Base-by-base conservation (phyloP, 305 asterid genomes). In the Rubia balearica region DNA sequence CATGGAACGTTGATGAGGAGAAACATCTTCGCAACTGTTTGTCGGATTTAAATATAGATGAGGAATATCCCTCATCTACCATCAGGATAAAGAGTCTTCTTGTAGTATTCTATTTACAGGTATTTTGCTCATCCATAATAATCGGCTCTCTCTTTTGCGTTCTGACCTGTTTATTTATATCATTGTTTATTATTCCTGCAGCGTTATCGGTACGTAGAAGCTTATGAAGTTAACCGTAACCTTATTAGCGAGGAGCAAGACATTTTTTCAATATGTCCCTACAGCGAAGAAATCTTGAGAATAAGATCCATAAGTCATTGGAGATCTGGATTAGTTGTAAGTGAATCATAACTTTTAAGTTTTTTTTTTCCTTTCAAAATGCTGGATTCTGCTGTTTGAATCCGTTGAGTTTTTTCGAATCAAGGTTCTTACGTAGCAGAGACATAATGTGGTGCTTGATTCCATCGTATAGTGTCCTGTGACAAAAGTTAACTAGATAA, bases 51-150 rank as follows among this genome's bases (percentile, higher is more conserved):
- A 88, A 89, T 13, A 67, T 62, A 13, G 89, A 81, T 73, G 93
- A 91, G 59, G 22, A 51, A 51, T 51, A 51, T 69, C 96, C 96
- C 66, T 83, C 85, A 70, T 84, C 89, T 33, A 68, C 78, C 48
- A 79, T 79, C 16, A 97, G 99, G 78, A 79, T 78, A 24, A 98
- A 98, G 78, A 89, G 96, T 84, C 97, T 95, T 81, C 96, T 95
- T 74, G 97, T 91, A 73, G 97, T 91, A 81, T 95, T 85, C 83
- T 87, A 88, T 83, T 84, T 95, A 60, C 99, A 95, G 99, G 99
- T 95, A 81, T 71, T 55, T 51, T 70, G 53, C 64, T 71, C 40
- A 65, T 53, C 48, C 6, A 45, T 49, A 30, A 40, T 38, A 40
- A 64, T 41, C 1, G 55, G 2, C 24, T 63, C 6, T 63, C 49